Conservation (phyloP, 164 flowering plant genomes). For the Magnolia officinalis region DNA sequence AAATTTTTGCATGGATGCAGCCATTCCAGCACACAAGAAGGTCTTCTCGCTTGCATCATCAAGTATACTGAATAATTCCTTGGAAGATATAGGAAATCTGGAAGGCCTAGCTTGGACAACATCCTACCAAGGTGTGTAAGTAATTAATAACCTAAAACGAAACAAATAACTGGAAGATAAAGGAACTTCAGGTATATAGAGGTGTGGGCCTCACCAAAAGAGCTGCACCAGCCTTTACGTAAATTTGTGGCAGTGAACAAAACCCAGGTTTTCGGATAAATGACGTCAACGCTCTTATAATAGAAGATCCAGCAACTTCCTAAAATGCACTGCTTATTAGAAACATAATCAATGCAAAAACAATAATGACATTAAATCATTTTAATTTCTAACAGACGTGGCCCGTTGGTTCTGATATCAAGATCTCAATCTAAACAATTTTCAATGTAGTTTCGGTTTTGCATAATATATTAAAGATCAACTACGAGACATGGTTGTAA, state of each 20-base stretch:
- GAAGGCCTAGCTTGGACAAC: conserved; percentile 60
- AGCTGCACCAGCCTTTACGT: conserved; percentile 65
- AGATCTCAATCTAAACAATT: not conserved
- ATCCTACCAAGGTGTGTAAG: conserved; percentile 45
- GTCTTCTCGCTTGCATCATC: conserved; percentile 92
- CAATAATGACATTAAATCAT: not conserved
- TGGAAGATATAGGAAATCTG: conserved; percentile 59
- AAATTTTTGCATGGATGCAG: conserved; percentile 61
- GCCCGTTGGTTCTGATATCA: not conserved
- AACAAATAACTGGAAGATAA: not conserved
- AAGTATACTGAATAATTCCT: conserved; percentile 65
- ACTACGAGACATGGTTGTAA: not conserved
- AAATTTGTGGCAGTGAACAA: conserved; percentile 56
- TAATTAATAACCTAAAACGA: not conserved
- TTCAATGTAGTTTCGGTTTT: not conserved
- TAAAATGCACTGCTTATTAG: conserved; percentile 20
- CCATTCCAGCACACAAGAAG: conserved; percentile 71
- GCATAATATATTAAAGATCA: not conserved
- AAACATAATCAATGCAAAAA: not conserved
- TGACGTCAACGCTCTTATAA: conserved; percentile 51
- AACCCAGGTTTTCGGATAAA: conserved; percentile 54
- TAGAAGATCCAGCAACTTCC: conserved; percentile 70
- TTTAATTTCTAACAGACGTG: not conserved
- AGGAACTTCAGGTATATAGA: not conserved
- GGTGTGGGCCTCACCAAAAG: conserved; percentile 49